These are phyloP conservation scores for Hericium alpestre DNA, from an alignment of 768 basidiomycete genomes.

Conservation along the genomic window DNA sequence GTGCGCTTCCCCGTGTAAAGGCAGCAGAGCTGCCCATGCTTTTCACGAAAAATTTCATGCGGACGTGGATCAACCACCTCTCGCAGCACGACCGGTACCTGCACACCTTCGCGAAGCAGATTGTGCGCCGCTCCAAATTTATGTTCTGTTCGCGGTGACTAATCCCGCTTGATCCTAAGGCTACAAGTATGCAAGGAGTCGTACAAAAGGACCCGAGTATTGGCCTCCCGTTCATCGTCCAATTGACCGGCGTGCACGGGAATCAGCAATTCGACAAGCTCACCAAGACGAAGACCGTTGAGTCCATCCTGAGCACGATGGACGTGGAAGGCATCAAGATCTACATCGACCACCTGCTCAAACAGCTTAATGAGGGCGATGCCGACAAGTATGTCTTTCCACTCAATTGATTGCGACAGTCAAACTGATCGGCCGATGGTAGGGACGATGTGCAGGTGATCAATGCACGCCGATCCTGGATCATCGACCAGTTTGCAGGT, in stretches of 20 bases:
- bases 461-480: constrained; percentile 63
- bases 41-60: constrained; percentile 92
- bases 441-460: constrained; percentile 37
- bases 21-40: constrained; percentile 68
- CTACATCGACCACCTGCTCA: constrained; percentile 66
- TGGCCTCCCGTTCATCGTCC: constrained; percentile 77
- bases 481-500: constrained; percentile 72
- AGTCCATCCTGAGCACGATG: constrained; percentile 69
- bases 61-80: constrained; percentile 93
- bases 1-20: constrained; percentile 58
- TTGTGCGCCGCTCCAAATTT: too few species aligned
- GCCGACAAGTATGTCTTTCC: constrained; percentile 29
- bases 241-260: constrained; percentile 76
- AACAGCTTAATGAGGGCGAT: constrained; percentile 44
- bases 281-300: constrained; percentile 88
- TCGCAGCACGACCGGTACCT: constrained; percentile 80
- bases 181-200: constrained; percentile 61
- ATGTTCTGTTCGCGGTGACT: too few species aligned
- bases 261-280: constrained; percentile 83
- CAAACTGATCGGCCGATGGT: background rate
- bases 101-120: constrained; percentile 78
- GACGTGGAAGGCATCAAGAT: constrained; percentile 60
- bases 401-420: background rate
- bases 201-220: constrained; percentile 67
- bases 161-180: too few species aligned